Base-by-base conservation (phyloP, 2,329 filamentous ascomycete species). In the Neonectria magnoliae region DNA sequence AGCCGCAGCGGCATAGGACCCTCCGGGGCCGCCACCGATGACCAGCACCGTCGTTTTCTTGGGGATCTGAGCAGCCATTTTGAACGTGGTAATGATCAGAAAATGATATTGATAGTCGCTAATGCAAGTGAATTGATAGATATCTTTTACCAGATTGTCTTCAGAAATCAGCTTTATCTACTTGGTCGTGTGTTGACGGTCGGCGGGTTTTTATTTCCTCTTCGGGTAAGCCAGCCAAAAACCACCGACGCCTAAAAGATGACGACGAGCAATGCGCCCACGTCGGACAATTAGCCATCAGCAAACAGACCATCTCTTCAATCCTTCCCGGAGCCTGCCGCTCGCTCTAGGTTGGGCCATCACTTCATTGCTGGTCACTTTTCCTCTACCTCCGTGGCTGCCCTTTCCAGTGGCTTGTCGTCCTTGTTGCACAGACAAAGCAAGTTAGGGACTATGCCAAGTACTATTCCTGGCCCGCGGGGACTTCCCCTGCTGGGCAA, bases 1-100 rank as follows among this genome's bases (percentile, higher is more conserved):
- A 25, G 60, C 53, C n/a, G 60, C 8, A 41, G 60, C 60, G 38
- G 60, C 60, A 31, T 57, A 62, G 5, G 60, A 52, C 18, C 60
- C 60, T 47, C 60, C 60, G 22, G 60, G 60, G 29, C 60, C 60
- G 14, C 60, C 60, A 16, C 60, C 60, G 7, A 62, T 57, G 45
- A 62, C 54, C 36, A 62, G 54, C 29, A 62, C 60, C 16, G 60
- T 62, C 18, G 29, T 33, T 50, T 63, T 63, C 60, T 50, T 59
- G 41, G 60, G 60, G 31, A 63, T 63, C 18, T 63, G 60, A 16
- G 60, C 54, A 57, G 58, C 25, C 57, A 62, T 57, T n/a, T n/a
- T 56, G 44, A 48, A 45, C 13, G 27, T 53, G 31, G 9, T 25
- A 56, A 29, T 52, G 48, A 38, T 51, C n/a, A 18, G n/a, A 7